phyloP scores from a whole-genome alignment of 2,329 filamentous ascomycete genomes.

The Stachybotrys chartarum region DNA sequence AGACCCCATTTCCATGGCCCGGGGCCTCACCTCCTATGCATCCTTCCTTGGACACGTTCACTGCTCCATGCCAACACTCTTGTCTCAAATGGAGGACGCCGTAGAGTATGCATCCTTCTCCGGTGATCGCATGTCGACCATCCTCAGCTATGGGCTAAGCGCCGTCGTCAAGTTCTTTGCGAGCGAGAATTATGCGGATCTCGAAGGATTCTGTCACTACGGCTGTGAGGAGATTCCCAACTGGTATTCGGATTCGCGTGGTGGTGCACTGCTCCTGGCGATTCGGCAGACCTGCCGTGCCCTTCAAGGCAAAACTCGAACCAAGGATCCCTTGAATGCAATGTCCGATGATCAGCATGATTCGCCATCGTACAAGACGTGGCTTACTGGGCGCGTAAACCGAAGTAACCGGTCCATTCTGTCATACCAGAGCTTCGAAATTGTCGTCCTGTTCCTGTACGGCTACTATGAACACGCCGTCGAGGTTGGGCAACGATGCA shows the following conservation, averaged over 20 bases:
- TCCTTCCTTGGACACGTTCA: conserved; percentile 66
- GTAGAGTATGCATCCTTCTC: conserved; percentile 59
- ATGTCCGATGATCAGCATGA: conserved; percentile 64
- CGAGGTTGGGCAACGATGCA: conserved; percentile 45
- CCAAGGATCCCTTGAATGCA: conserved; percentile 42
- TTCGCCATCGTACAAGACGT: conserved; percentile 50
- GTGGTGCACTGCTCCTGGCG: conserved; percentile 61
- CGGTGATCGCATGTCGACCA: conserved; percentile 64
- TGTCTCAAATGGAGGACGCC: conserved; percentile 55
- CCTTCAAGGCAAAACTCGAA: conserved; percentile 65
- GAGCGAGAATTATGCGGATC: conserved; percentile 60
- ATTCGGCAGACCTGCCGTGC: conserved; percentile 61
- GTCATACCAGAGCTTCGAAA: conserved; percentile 62
- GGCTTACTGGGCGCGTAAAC: conserved; percentile 41
- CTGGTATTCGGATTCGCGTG: conserved; percentile 64
- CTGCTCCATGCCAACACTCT: conserved; percentile 49
- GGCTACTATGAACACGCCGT: conserved; percentile 55
- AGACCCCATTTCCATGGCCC: conserved; percentile 58
- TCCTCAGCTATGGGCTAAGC: conserved; percentile 63
- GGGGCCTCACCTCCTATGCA: conserved; percentile 62
- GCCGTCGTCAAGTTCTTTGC: conserved; percentile 62
- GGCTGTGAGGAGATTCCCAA: conserved; percentile 67
- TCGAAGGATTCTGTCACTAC: conserved; percentile 64
- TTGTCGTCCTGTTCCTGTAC: conserved; percentile 55
- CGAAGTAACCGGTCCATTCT: conserved; percentile 59